Evolutionary conservation across 345 rosid genomes (phyloP).

Genomic region (Cardamine occulta): DNA sequence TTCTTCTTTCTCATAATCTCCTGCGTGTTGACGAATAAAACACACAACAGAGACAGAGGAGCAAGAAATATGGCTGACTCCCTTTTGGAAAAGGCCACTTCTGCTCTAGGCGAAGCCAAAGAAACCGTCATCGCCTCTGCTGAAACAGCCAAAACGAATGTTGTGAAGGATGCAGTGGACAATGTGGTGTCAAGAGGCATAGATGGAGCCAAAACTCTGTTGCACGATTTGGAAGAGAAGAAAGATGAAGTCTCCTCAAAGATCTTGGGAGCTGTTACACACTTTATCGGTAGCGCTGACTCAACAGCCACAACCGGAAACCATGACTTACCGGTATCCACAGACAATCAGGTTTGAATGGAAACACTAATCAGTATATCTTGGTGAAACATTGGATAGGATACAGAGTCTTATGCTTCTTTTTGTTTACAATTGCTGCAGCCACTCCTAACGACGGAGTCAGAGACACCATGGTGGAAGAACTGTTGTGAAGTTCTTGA

Average conservation of each 20-base stretch:
- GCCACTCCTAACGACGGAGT: conserved; percentile 37
- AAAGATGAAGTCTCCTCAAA: conserved; percentile 43
- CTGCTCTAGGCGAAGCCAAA: conserved; percentile 32
- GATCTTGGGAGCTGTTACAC: conserved; percentile 33
- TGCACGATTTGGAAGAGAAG: conserved; percentile 41
- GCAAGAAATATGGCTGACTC: conserved; percentile 21
- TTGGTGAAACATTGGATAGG: neutral
- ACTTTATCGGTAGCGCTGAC: conserved; percentile 28
- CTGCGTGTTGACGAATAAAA: conserved; percentile 15
- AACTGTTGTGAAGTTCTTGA: conserved; percentile 42
- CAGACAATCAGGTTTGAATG: conserved; percentile 39
- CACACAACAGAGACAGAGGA: conserved; percentile 22
- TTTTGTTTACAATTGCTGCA: conserved; percentile 22
- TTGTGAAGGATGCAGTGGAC: conserved; percentile 39
- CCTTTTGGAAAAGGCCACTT: conserved; percentile 37
- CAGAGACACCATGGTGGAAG: conserved; percentile 42
- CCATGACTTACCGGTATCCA: conserved; percentile 32
- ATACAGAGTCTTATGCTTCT: neutral
- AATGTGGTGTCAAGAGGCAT: conserved; percentile 37
- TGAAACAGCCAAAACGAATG: conserved; percentile 21
- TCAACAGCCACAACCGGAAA: conserved; percentile 17
- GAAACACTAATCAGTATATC: neutral
- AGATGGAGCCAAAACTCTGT: conserved; percentile 42
- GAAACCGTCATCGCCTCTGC: conserved; percentile 14
- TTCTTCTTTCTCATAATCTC: conserved; percentile 17